A percentile compares a stretch with the other conserved stretches of the same genome.
phyloP scores from a whole-genome alignment of 2,329 filamentous ascomycete genomes.

The Meredithiella fracta region DNA sequence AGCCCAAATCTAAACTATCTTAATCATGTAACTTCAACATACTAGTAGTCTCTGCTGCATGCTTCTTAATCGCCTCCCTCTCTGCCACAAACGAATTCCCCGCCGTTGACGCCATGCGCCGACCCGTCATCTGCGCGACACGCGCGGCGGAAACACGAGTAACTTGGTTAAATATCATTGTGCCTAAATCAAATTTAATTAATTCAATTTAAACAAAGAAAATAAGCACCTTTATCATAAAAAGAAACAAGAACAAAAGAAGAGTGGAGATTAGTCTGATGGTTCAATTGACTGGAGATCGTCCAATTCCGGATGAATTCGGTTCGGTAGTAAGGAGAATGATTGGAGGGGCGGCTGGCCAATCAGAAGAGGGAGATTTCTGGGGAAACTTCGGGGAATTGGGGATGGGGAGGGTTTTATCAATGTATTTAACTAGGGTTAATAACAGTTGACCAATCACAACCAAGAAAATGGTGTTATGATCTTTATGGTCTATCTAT shows the following conservation, averaged over 20 bases:
- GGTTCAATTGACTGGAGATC: no score
- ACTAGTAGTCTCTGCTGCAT: conserved; percentile 75
- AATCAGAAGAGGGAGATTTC: neutral
- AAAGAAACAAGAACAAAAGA: conserved; percentile 1
- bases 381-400: neutral
- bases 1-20: neutral
- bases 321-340: neutral
- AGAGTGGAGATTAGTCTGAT: conserved; percentile 6
- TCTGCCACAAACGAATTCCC: conserved; percentile 95
- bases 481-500: no score
- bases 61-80: conserved; percentile 75
- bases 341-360: neutral
- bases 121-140: conserved; percentile 41
- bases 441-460: no score
- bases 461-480: no score
- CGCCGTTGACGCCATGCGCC: conserved; percentile 54
- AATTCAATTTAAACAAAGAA: neutral
- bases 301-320: neutral
- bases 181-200: neutral
- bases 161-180: conserved; percentile 21
- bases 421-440: neutral
- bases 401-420: neutral
- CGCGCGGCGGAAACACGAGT: conserved; percentile 47
- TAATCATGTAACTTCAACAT: conserved; percentile 10
- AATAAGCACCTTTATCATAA: no score